Evolutionary conservation across 768 basidiomycete species (phyloP).

Genomic region (Sporobolomyces phaffii): DNA sequence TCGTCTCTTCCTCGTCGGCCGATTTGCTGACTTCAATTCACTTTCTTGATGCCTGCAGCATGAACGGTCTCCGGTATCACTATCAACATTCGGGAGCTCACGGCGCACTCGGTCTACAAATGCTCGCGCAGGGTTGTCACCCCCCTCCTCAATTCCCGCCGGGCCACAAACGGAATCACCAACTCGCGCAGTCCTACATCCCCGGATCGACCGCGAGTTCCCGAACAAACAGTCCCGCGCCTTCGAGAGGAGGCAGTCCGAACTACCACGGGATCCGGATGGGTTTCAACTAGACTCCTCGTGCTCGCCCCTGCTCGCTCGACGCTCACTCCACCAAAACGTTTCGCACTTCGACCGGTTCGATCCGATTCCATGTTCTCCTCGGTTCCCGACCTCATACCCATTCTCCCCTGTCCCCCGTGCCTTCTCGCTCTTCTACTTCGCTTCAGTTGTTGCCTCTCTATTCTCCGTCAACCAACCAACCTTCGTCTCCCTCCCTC

Average conservation of each 20-base stretch:
- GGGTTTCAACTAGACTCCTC: background rate
- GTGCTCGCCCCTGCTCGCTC: background rate
- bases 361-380: too few species aligned
- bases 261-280: background rate
- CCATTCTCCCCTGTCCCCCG: background rate
- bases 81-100: slow-evolving; percentile 96
- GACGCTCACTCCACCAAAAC: background rate
- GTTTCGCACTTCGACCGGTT: background rate
- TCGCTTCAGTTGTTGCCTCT: slow-evolving; percentile 10
- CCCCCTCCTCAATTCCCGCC: slow-evolving; percentile 39
- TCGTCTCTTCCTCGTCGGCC: background rate
- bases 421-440: too few species aligned
- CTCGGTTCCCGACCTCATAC: background rate
- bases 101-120: slow-evolving; percentile 75
- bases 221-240: slow-evolving; percentile 11
- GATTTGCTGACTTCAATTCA: too few species aligned
- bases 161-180: slow-evolving; percentile 36
- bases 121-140: slow-evolving; percentile 51
- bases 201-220: background rate
- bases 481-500: background rate
- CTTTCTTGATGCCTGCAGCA: too few species aligned
- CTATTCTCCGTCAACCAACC: too few species aligned
- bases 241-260: background rate
- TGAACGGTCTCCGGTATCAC: slow-evolving; percentile 94
- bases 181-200: slow-evolving; percentile 21